Conservation (phyloP, 2,329 filamentous ascomycete species). For the Dothideomycetes sp. region DNA sequence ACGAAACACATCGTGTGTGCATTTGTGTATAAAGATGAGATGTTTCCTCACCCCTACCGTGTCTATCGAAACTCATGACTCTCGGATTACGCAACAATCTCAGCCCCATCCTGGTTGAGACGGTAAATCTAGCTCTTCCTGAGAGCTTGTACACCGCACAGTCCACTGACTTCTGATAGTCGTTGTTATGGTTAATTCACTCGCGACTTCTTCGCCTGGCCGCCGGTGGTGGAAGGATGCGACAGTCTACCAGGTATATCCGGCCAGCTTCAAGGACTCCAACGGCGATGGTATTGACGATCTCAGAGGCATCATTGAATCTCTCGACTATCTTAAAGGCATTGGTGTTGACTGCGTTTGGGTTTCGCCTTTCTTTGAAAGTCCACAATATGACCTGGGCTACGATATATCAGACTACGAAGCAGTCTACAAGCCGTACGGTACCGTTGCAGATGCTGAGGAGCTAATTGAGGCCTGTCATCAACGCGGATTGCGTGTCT, state of each 20-base stretch:
- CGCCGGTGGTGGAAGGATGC: conserved; percentile 57
- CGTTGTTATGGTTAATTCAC: too few species aligned
- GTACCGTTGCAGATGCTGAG: conserved; percentile 29
- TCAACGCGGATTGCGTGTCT: conserved; percentile 24
- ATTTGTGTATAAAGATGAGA: too few species aligned
- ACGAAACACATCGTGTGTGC: too few species aligned
- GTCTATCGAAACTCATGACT: too few species aligned
- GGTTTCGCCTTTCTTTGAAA: conserved; percentile 38
- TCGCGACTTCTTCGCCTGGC: too few species aligned
- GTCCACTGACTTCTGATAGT: too few species aligned
- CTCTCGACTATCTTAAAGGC: conserved; percentile 43
- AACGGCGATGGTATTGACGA: conserved; percentile 47
- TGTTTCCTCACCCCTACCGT: too few species aligned
- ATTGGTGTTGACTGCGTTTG: conserved; percentile 31
- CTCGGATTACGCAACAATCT: too few species aligned
- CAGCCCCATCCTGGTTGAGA: too few species aligned
- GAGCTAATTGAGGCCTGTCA: conserved; percentile 24
- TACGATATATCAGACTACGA: conserved; percentile 29
- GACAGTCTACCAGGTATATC: conserved; percentile 51
- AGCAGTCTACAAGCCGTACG: conserved; percentile 27
- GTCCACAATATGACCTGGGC: conserved; percentile 32
- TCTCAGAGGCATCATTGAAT: conserved; percentile 46
- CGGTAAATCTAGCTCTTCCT: too few species aligned
- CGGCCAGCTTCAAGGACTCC: conserved; percentile 50
- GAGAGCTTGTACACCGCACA: too few species aligned